Base-by-base conservation (phyloP, 768 basidiomycete species). In the Phylloporus sp. region DNA sequence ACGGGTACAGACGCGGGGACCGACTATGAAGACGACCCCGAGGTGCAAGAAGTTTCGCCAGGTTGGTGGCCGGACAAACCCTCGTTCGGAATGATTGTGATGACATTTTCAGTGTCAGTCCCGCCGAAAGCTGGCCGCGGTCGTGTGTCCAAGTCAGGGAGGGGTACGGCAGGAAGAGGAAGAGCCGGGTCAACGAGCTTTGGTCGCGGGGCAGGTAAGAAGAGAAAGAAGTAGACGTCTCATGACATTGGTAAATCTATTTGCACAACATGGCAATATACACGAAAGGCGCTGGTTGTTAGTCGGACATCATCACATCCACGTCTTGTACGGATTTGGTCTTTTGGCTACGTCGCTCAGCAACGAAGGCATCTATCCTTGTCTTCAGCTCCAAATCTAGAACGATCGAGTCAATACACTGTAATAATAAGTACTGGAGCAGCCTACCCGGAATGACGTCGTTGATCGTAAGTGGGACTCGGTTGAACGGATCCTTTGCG, bases 401-500 rank as follows among this genome's bases (percentile, higher is more conserved):
- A n/a, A 46, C 18, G 15, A 41, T 44, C 24, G 38, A 11, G 50
- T 61, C 34, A 56, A 48, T 54, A 18, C 11, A 4, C 17, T 17
- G 23, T 17, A 32, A 31, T 18, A 5, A 28, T 9, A 38, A 32
- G 40, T 22, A 32, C 14, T 35, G 14, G n/a, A 10, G 38, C n/a
- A 8, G 68, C 82, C 54, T 57, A 91, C 93, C 69, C 22, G 90
- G 79, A 48, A 82, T 63, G 13, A 94, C 84, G 10, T 94, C 87
- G 44, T 86, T 86, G 52, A 93, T 80, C 9, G 72, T 66, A 22
- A 96, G 71, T 2, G 95, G 90, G 27, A 75, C 71, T 23, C 96
- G 84, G 67, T 97, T 99, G 78, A 98, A 99, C 1, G 96, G 96
- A 66, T 99, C 96, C 43, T 82, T 89, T 15, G 83, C 68, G 58